Conservation (phyloP, 441 rosid genomes). For the Pelargonium cotyledonis region DNA sequence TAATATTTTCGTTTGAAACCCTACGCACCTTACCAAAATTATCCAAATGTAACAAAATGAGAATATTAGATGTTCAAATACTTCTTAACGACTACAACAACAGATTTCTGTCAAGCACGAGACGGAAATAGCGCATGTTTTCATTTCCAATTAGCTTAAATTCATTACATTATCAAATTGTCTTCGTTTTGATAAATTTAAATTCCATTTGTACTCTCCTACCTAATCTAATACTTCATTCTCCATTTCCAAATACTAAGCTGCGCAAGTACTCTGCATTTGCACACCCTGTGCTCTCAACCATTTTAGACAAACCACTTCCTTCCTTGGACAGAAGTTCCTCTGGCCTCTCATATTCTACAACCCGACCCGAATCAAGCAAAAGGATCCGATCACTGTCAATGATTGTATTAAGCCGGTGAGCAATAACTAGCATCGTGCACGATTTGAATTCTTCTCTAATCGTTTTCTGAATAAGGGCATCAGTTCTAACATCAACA, state of each 20-base stretch:
- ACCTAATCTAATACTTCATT: too few species aligned
- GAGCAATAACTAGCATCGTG: slow-evolving; percentile 91
- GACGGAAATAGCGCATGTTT: too few species aligned
- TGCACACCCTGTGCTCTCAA: slow-evolving; percentile 82
- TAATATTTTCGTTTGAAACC: too few species aligned
- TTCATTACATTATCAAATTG: too few species aligned
- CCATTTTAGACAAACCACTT: slow-evolving; percentile 86
- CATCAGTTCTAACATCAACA: slow-evolving; percentile 91
- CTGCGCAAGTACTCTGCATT: slow-evolving; percentile 78
- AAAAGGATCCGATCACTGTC: slow-evolving; percentile 78
- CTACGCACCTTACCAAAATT: too few species aligned
- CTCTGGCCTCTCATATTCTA: slow-evolving; percentile 69
- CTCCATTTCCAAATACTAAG: slow-evolving; percentile 43
- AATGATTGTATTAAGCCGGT: slow-evolving; percentile 85
- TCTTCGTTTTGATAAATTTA: too few species aligned
- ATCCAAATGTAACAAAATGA: too few species aligned
- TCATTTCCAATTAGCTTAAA: too few species aligned
- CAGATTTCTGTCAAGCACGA: too few species aligned
- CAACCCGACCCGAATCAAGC: slow-evolving; percentile 89
- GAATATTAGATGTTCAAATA: too few species aligned
- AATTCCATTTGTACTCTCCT: too few species aligned
- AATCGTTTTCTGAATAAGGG: slow-evolving; percentile 87
- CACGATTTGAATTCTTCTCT: slow-evolving; percentile 91
- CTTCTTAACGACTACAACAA: too few species aligned
- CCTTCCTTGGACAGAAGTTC: slow-evolving; percentile 50